Evolutionary conservation across 768 basidiomycete species (phyloP), one percentile per base, ranked within the genome.

Genomic region (Tricholoma matsutake): DNA sequence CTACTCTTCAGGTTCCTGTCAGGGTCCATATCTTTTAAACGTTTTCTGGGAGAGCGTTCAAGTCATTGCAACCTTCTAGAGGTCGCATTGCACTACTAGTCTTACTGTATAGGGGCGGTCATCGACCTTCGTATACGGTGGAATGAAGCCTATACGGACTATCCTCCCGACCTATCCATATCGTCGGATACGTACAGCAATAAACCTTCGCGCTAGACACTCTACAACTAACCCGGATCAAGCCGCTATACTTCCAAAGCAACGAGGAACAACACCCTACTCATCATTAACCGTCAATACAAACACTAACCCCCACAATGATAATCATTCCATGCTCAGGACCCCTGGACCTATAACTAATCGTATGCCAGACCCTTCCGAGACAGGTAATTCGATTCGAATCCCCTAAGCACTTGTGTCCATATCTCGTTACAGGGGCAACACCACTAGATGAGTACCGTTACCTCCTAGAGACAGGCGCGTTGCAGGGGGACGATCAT

Each of bases 401-500:
- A 25, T 4, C 22, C 25, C 22, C 13, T 11, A 4, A 49, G 47
- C 4, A 28, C 22, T 28, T 49, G 16, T 14, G 14, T 28, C 14
- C 13, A 28, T 28, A 14, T 49, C 9, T 11, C 35, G 13, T 49
- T 13, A 49, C 47, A 49, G 47, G 14, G 13, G 63, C 72, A n/a
- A 76, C 79, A 22, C 82, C 81, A 11, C 63, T 82, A 56, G 62
- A 65, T 29, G 80, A 78, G 68, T 85, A 85, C 70, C 74, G 76
- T 62, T 73, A 74, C 60, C 75, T 84, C 43, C 69, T 83, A 60
- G 72, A 76, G 31, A 69, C 73, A 22, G 81, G 81, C 28, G 72
- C 80, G 3, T 76, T 99, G 56, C 81, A 83, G 22, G 81, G 87
- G 53, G 96, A 99, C 69, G 81, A 83, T 16, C 87, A 94, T 76